Base-by-base conservation (phyloP, 2,329 filamentous ascomycete species). In the Penicillium sp. region DNA sequence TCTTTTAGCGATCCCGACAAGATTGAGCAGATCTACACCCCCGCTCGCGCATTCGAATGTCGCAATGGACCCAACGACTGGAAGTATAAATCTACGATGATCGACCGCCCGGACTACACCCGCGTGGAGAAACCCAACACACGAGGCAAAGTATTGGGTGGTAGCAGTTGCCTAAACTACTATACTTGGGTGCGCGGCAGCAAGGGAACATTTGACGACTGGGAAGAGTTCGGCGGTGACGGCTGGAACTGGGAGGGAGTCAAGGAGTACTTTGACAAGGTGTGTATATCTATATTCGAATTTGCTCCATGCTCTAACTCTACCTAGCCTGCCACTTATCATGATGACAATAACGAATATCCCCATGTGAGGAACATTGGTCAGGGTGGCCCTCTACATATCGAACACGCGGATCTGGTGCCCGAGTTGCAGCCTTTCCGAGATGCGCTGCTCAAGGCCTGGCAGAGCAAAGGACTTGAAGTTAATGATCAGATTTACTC, bases 51-150 rank as follows among this genome's bases (percentile, higher is more conserved):
- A 31, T 78, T 84, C 55, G 72, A 76, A 6, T 72, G 81, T 0
- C 75, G 80, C 13, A 75, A 73, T 32, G 78, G 77, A 60, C 66
- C 81, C 58, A 75, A 81, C 53, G 81, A 84, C 64, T 83, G 79
- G 79, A 70, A 70, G 0, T 84, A 82, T 67, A 83, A 83, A 68
- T 79, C 78, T 1, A 81, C 78, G 28, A 75, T 84, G 66, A 76
- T 83, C 58, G 73, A 81, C 47, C 75, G 80, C 2, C 69, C 73
- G 9, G 80, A 83, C 54, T 83, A 83, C 57, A 75, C 76, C 37
- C 78, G 81, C 10, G 70, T 83, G 35, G 81, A 84, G 61, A 82
- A 82, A 68, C 80, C 80, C 40, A 83, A 83, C 60, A 82, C 80
- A 3, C 75, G 81, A 29, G 78, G 81, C 18, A 81, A 81, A 66